Conservation (phyloP, 1,284 basidiomycete species). For the Ganoderma lucidum region DNA sequence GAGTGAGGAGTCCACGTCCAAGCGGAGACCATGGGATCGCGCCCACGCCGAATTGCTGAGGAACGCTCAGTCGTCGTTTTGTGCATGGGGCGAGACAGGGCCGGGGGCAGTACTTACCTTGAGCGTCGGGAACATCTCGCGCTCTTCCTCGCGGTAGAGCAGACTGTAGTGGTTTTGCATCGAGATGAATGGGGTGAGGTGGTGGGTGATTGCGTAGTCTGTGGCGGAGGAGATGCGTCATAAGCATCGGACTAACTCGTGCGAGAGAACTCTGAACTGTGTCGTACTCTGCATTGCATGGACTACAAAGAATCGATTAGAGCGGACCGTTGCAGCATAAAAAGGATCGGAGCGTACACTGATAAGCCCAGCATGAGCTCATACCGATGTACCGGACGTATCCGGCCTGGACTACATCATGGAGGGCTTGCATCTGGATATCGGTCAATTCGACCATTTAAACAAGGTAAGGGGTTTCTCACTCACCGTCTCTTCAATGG, state of each 20-base stretch:
- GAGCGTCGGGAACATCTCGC: conserved; percentile 56
- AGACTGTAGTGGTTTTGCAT: conserved; percentile 59
- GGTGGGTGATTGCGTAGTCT: conserved; percentile 45
- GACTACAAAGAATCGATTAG: conserved; percentile 25
- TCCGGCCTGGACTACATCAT: conserved; percentile 46
- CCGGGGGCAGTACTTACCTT: conserved; percentile 29
- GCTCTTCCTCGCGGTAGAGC: conserved; percentile 56
- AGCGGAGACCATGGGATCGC: conserved; percentile 54
- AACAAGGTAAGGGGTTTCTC: neutral
- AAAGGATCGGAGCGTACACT: conserved; percentile 35
- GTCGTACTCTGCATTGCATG: conserved; percentile 39
- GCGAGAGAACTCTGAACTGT: neutral
- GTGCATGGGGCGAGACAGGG: neutral
- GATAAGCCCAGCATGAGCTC: conserved; percentile 45
- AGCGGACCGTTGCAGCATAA: neutral
- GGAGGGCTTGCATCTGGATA: conserved; percentile 43
- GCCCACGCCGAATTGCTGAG: conserved; percentile 45
- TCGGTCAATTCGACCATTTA: neutral
- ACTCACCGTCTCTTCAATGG: conserved; percentile 40
- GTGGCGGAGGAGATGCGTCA: neutral
- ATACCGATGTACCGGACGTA: conserved; percentile 49
- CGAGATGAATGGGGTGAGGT: conserved; percentile 55
- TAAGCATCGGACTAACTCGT: neutral
- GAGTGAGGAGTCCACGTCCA: conserved; percentile 46
- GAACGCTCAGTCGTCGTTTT: neutral